Conservation (phyloP, 2,329 filamentous ascomycete genomes). For the Claviceps purpurea region DNA sequence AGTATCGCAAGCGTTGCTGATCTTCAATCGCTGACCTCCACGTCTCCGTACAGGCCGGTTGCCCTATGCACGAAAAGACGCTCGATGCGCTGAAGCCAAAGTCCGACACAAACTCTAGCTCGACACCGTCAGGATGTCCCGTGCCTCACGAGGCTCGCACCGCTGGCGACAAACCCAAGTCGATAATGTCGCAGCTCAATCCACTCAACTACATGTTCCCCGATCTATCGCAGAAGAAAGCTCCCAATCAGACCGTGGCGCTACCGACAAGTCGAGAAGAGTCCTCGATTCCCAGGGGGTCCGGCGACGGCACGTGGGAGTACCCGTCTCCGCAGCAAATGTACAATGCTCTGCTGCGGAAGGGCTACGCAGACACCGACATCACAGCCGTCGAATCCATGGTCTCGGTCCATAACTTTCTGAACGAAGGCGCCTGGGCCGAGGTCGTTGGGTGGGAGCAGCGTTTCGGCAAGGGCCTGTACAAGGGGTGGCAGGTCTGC, state of each 20-base stretch:
- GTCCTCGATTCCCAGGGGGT: conserved; percentile 83
- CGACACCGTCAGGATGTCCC: conserved; percentile 28
- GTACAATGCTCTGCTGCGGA: conserved; percentile 95
- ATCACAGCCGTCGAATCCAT: conserved; percentile 88
- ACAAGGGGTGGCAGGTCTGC: conserved; percentile 60
- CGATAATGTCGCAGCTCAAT: conserved; percentile 43
- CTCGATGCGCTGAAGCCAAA: conserved; percentile 30
- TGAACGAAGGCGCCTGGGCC: conserved; percentile 94
- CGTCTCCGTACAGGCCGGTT: conserved; percentile 28
- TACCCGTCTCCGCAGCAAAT: conserved; percentile 98
- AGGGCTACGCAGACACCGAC: conserved; percentile 91
- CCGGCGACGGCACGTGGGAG: conserved; percentile 75
- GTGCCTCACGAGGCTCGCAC: conserved; percentile 27
- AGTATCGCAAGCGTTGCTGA: too few relatives aligned
- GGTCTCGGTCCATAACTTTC: conserved; percentile 95
- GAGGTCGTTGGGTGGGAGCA: conserved; percentile 93
- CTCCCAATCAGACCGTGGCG: conserved; percentile 55
- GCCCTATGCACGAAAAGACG: conserved; percentile 44
- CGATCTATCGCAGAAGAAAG: conserved; percentile 66
- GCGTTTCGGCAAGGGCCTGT: conserved; percentile 63
- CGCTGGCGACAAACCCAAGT: conserved; percentile 24
- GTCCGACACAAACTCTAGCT: conserved; percentile 11
- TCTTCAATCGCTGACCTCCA: neutral
- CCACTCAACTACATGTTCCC: conserved; percentile 92
- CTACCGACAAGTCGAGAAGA: conserved; percentile 71